Conservation (phyloP, 257 asterid species). For the Solanum appendiculatum region DNA sequence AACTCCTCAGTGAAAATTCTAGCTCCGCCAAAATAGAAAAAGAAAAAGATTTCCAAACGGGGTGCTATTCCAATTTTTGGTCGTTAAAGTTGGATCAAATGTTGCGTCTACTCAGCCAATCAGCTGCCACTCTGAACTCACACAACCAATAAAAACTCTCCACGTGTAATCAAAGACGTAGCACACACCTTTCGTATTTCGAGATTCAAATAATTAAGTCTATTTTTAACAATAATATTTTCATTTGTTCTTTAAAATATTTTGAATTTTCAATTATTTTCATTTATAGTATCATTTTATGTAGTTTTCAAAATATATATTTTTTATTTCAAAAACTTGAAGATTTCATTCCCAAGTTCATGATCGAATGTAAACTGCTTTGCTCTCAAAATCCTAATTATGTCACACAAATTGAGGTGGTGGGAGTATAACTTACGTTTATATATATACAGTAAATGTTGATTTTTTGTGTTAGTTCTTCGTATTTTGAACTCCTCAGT, state of each 20-base stretch:
- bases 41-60: not conserved
- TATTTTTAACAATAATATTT: too few relatives aligned
- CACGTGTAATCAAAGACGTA: conserved; percentile 42
- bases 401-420: not conserved
- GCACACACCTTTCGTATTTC: too few relatives aligned
- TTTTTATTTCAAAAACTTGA: too few relatives aligned
- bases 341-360: fast-evolving
- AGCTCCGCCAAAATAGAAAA: not conserved
- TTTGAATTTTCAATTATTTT: too few relatives aligned
- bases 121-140: conserved; percentile 3
- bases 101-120: conserved; percentile 50
- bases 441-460: too few relatives aligned
- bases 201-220: too few relatives aligned
- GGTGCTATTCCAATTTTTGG: not conserved
- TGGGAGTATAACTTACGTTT: not conserved
- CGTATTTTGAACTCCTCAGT: too few relatives aligned
- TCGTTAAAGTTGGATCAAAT: not conserved
- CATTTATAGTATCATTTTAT: too few relatives aligned
- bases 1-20: too few relatives aligned
- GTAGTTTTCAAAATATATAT: too few relatives aligned
- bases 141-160: conserved; percentile 22
- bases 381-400: too few relatives aligned
- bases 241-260: too few relatives aligned
- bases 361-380: fast-evolving
- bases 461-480: not conserved